A percentile compares a stretch with the other conserved stretches of the same genome.
phyloP scores from a whole-genome alignment of 108 stramenopile species.

The Ochromonas danica region DNA sequence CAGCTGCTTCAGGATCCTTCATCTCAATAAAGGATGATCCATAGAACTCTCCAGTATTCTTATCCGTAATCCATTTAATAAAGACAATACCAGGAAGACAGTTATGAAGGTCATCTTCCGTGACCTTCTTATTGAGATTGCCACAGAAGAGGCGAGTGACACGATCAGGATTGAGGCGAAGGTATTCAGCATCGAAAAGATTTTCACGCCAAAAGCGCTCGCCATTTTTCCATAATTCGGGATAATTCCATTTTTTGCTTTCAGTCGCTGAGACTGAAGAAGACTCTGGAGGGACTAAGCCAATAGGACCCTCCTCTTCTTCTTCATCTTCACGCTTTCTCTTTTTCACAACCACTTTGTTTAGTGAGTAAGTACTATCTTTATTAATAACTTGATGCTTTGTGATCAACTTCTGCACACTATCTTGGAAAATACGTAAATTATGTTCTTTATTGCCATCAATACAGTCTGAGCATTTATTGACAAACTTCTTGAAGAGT shows the following conservation, averaged over 20 bases:
- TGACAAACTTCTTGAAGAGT: not conserved
- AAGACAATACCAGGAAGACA: conserved; percentile 4
- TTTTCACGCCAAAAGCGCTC: conserved; percentile 22
- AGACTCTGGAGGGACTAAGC: no score
- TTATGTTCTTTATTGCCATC: not conserved
- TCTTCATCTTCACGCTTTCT: not conserved
- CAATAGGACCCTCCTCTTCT: not conserved
- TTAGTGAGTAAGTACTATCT: not conserved
- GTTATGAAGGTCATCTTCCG: not conserved
- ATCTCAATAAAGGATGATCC: conserved; percentile 54
- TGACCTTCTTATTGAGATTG: conserved; percentile 17
- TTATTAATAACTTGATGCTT: not conserved
- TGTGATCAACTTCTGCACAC: not conserved
- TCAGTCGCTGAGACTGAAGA: no score
- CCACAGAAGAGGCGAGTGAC: conserved; percentile 34
- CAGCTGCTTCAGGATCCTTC: conserved; percentile 40
- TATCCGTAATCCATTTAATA: conserved; percentile 56
- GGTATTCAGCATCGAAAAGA: conserved; percentile 19
- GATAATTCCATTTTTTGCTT: not conserved
- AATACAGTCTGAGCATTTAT: no score
- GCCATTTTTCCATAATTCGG: conserved; percentile 27
- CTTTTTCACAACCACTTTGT: not conserved
- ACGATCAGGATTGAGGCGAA: not conserved
- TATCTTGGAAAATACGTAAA: not conserved
- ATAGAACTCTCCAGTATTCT: conserved; percentile 55